phyloP scores from a whole-genome alignment of 106 monocot species.

The Narthecium ossifragum region DNA sequence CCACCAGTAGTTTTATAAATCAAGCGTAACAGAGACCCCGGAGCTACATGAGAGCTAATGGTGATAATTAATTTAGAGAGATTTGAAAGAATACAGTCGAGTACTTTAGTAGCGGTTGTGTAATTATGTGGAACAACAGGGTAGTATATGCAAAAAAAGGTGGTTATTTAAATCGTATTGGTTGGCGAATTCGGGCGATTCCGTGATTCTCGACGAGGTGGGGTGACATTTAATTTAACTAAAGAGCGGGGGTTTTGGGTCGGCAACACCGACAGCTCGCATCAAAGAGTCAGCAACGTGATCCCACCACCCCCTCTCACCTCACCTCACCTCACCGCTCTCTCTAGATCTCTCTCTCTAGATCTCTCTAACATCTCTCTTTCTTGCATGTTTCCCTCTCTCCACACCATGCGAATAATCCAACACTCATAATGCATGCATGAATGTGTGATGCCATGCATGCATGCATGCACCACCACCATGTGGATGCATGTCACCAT shows the following conservation, averaged over 20 bases:
- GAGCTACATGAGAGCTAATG: too few relatives aligned
- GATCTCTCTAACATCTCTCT: not conserved
- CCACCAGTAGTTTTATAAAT: too few relatives aligned
- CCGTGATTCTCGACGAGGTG: not conserved
- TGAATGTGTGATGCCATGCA: not conserved
- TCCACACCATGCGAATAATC: too few relatives aligned
- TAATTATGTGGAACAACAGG: not conserved
- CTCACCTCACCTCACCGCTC: not conserved
- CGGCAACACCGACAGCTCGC: slow-evolving; percentile 23
- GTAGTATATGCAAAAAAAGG: not conserved
- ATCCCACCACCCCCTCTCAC: slow-evolving; percentile 1
- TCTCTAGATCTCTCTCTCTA: not conserved
- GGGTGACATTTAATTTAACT: too few relatives aligned
- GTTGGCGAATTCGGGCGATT: not conserved
- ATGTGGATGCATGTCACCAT: too few relatives aligned
- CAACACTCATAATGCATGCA: not conserved
- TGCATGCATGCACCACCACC: not conserved
- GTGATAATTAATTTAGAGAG: too few relatives aligned
- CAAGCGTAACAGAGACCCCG: too few relatives aligned
- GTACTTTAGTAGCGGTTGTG: too few relatives aligned
- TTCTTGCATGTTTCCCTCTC: too few relatives aligned
- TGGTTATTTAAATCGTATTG: too few relatives aligned
- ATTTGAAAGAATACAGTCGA: too few relatives aligned
- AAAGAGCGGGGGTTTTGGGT: too few relatives aligned
- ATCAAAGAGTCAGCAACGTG: slow-evolving; percentile 13